Evolutionary conservation across 2,329 filamentous ascomycete genomes (phyloP).

Genomic region (Sporothrix luriei): DNA sequence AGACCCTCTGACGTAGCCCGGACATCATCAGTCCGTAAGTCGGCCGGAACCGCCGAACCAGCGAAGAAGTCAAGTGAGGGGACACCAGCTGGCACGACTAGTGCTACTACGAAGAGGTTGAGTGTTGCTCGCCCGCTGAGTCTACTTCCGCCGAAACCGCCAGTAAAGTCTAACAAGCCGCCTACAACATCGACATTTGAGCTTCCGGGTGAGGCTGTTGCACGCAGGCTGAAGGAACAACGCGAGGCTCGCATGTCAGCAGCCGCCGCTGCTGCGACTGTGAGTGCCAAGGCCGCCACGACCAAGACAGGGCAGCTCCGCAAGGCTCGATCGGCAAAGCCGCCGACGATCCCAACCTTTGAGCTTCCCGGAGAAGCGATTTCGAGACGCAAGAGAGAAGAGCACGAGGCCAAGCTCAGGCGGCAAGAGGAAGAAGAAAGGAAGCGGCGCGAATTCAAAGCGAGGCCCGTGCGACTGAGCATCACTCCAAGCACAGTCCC

Average conservation of each 20-base stretch:
- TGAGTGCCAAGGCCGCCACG: conserved; percentile 28
- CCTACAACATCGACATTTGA: conserved; percentile 61
- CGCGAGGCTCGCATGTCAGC: conserved; percentile 56
- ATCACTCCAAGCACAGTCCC: conserved; percentile 49
- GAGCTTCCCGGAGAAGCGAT: conserved; percentile 66
- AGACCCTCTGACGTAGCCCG: conserved; percentile 43
- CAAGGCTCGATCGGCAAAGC: conserved; percentile 52
- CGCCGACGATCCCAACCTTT: conserved; percentile 59
- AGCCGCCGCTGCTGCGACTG: conserved; percentile 32
- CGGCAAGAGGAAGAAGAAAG: conserved; percentile 63
- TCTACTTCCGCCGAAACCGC: conserved; percentile 51
- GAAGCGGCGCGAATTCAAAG: conserved; percentile 65
- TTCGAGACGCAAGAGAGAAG: conserved; percentile 57
- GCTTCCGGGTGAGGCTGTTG: conserved; percentile 64
- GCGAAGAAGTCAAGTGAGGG: conserved; percentile 38
- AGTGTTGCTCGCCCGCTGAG: conserved; percentile 45
- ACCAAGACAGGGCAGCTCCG: conserved; percentile 44
- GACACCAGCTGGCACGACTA: conserved; percentile 28
- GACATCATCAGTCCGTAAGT: conserved; percentile 47
- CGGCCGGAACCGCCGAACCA: conserved; percentile 47
- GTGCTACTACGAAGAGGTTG: conserved; percentile 39
- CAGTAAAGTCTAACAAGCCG: conserved; percentile 57
- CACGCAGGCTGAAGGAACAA: conserved; percentile 60
- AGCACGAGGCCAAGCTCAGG: conserved; percentile 57
- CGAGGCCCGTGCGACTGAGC: conserved; percentile 56